phyloP scores from a whole-genome alignment of 495 filamentous ascomycete genomes.

The Astrocystis sublimbata region DNA sequence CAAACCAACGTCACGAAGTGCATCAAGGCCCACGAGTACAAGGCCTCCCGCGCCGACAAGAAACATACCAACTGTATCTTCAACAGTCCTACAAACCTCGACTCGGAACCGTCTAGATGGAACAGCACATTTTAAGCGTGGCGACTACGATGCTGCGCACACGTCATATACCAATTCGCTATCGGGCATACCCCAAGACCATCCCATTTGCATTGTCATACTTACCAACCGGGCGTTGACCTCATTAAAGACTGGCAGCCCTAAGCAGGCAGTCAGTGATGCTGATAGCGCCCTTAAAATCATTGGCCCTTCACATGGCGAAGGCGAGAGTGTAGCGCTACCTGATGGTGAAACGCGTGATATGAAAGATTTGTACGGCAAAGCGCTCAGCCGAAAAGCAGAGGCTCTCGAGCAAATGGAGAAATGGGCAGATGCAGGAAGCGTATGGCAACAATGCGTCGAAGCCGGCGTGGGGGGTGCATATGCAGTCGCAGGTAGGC shows the following conservation, averaged over 20 bases:
- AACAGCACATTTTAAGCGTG: conserved; percentile 86
- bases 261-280: conserved; percentile 79
- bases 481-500: conserved; percentile 80
- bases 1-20: conserved; percentile 12
- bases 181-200: conserved; percentile 68
- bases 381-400: conserved; percentile 90
- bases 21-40: conserved; percentile 25
- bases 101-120: conserved; percentile 75
- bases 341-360: conserved; percentile 62
- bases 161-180: conserved; percentile 78
- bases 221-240: conserved; percentile 92
- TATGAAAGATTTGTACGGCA: conserved; percentile 91
- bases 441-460: conserved; percentile 78
- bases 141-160: conserved; percentile 86
- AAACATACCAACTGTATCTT: conserved; percentile 65
- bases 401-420: conserved; percentile 95
- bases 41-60: conserved; percentile 35
- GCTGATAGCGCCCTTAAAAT: conserved; percentile 76
- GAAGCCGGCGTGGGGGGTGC: conserved; percentile 81
- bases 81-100: conserved; percentile 68
- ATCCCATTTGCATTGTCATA: conserved; percentile 81
- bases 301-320: conserved; percentile 77
- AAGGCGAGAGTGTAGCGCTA: conserved; percentile 74
- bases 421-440: conserved; percentile 81
- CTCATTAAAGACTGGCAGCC: conserved; percentile 83